Conservation (phyloP, 163 green algal species). For the Coccomyxa subellipsoidea region DNA sequence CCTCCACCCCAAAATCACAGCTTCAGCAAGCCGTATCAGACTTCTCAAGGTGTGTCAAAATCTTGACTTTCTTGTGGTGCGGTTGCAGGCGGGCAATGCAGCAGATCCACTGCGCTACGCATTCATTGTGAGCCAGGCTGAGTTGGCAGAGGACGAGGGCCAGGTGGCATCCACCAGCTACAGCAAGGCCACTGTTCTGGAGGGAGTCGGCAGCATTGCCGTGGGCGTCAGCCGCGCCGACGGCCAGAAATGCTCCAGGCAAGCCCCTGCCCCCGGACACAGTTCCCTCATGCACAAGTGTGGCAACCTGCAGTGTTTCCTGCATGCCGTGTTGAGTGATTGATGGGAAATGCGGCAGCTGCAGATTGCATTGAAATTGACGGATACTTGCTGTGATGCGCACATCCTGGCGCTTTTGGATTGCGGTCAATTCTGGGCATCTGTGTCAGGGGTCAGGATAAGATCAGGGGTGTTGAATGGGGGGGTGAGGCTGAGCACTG, state of each 20-base stretch:
- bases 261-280: background rate
- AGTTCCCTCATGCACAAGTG: background rate
- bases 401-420: background rate
- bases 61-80: too few relatives aligned
- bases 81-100: constrained; percentile 49
- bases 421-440: too few relatives aligned
- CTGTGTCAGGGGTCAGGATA: too few relatives aligned
- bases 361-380: background rate
- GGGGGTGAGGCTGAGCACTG: background rate
- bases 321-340: background rate
- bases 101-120: constrained; percentile 84
- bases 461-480: too few relatives aligned
- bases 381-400: background rate
- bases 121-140: constrained; percentile 83
- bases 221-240: constrained; percentile 74
- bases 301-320: background rate
- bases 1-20: too few relatives aligned
- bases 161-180: constrained; percentile 29
- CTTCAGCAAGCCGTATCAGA: too few relatives aligned
- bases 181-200: constrained; percentile 36
- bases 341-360: background rate
- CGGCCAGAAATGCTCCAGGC: constrained; percentile 89
- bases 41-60: too few relatives aligned
- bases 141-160: constrained; percentile 31
- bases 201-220: constrained; percentile 48